Percentiles rank a stretch among this genome's conserved stretches.
phyloP scores from a whole-genome alignment of 306 rosid species.

The Begonia peltatifolia region DNA sequence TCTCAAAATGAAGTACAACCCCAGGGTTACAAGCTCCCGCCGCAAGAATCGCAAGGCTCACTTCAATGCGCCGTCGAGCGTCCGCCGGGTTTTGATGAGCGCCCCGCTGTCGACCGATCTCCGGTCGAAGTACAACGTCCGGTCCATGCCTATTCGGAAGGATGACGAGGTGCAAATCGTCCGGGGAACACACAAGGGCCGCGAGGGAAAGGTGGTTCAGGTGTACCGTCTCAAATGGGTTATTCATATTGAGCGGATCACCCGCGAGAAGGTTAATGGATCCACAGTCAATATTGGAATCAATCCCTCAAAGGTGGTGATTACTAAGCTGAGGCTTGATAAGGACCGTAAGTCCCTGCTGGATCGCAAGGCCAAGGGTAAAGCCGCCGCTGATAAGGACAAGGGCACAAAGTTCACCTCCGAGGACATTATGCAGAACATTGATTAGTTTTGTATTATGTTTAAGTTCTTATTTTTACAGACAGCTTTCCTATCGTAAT shows the following conservation, averaged over 20 bases:
- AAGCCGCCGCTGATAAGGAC: conserved; percentile 88
- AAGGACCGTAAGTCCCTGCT: conserved; percentile 82
- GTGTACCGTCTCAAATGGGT: conserved; percentile 96
- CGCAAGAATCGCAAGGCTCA: conserved; percentile 96
- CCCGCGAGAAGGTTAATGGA: conserved; percentile 92
- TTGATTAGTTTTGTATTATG: conserved; percentile 32
- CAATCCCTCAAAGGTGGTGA: conserved; percentile 61
- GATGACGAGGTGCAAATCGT: conserved; percentile 92
- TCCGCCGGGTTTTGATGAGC: conserved; percentile 78
- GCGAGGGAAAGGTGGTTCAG: conserved; percentile 85
- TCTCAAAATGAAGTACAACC: conserved; percentile 66
- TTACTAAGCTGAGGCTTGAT: conserved; percentile 73
- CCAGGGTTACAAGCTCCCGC: conserved; percentile 77
- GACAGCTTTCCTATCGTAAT: background rate
- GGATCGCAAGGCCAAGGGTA: conserved; percentile 92
- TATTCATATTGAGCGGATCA: conserved; percentile 83
- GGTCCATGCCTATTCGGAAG: conserved; percentile 83
- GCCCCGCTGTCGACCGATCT: conserved; percentile 77
- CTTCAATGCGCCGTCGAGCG: conserved; percentile 91
- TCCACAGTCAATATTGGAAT: conserved; percentile 91
- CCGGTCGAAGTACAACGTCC: conserved; percentile 76
- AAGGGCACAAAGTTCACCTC: conserved; percentile 91
- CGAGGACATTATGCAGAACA: conserved; percentile 78
- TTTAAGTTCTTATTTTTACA: background rate
- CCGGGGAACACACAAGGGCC: conserved; percentile 83